A percentile compares a stretch with the other conserved stretches of the same genome.
phyloP scores from a whole-genome alignment of 352 stramenopile genomes.

The Pythium insidiosum region DNA sequence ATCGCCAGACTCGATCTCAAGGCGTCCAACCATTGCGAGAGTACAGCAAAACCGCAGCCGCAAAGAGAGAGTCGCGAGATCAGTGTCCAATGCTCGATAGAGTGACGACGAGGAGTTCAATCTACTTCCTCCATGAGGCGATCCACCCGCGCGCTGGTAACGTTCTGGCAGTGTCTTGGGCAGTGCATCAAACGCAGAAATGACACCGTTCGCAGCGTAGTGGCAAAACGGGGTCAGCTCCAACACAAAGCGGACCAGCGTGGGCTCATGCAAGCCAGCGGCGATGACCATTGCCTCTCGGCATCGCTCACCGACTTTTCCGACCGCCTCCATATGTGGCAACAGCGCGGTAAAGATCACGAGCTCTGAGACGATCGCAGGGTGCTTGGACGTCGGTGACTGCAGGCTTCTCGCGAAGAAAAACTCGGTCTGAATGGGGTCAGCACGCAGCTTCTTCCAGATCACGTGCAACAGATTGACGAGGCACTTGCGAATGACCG shows the following conservation, averaged over 20 bases:
- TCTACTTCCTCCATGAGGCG: too few relatives aligned
- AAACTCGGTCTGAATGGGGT: constrained; percentile 84
- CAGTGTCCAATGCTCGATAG: too few relatives aligned
- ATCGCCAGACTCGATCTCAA: constrained; percentile 52
- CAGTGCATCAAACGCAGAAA: constrained; percentile 70
- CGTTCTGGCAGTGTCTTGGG: constrained; percentile 50
- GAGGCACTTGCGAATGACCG: constrained; percentile 77
- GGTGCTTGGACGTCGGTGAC: constrained; percentile 22
- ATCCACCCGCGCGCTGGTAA: neutral
- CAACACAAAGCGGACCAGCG: constrained; percentile 76
- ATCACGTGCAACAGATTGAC: constrained; percentile 75
- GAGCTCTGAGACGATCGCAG: constrained; percentile 58
- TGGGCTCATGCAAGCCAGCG: constrained; percentile 60
- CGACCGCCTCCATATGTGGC: constrained; percentile 78
- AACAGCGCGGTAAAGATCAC: constrained; percentile 78
- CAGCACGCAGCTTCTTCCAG: constrained; percentile 79
- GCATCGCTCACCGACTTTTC: constrained; percentile 78
- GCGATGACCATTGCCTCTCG: constrained; percentile 79
- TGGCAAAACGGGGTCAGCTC: constrained; percentile 83
- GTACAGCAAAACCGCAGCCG: constrained; percentile 82
- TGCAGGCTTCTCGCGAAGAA: constrained; percentile 62
- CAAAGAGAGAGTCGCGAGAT: constrained; percentile 48
- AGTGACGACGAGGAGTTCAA: too few relatives aligned
- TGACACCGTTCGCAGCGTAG: constrained; percentile 80
- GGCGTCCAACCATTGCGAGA: constrained; percentile 72